Percentiles rank a stretch among this genome's conserved stretches.
phyloP scores from a whole-genome alignment of 345 rosid genomes.

The Abelmoschus esculentus region DNA sequence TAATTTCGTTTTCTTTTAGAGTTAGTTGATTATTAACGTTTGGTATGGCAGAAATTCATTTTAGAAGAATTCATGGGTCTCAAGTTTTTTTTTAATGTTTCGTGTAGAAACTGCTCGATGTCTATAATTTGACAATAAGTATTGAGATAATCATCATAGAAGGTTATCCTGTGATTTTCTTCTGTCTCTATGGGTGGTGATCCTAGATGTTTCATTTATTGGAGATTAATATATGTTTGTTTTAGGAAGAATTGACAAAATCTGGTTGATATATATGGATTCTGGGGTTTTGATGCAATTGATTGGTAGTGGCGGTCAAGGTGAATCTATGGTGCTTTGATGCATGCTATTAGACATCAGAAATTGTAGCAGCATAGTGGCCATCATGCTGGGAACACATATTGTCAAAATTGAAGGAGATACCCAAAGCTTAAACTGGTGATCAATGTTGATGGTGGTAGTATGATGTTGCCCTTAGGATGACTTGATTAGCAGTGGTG shows the following conservation, averaged over 20 bases:
- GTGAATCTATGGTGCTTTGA: background rate
- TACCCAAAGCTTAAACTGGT: background rate
- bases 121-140: background rate
- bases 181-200: background rate
- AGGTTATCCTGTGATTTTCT: background rate
- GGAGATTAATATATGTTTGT: background rate
- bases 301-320: background rate
- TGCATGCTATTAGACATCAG: background rate
- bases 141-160: conserved; percentile 1
- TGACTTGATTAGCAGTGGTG: background rate
- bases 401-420: background rate
- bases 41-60: background rate
- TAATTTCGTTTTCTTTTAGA: background rate
- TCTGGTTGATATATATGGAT: background rate
- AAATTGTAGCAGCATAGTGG: background rate
- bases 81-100: background rate
- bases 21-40: background rate
- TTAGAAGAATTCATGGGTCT: background rate
- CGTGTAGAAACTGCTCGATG: background rate
- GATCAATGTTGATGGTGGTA: background rate
- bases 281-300: background rate
- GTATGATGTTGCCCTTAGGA: background rate
- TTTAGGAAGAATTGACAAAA: background rate
- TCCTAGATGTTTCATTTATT: background rate
- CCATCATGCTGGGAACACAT: background rate